phyloP scores from a whole-genome alignment of 1,284 basidiomycete species.

The Mycosarcoma maydis region DNA sequence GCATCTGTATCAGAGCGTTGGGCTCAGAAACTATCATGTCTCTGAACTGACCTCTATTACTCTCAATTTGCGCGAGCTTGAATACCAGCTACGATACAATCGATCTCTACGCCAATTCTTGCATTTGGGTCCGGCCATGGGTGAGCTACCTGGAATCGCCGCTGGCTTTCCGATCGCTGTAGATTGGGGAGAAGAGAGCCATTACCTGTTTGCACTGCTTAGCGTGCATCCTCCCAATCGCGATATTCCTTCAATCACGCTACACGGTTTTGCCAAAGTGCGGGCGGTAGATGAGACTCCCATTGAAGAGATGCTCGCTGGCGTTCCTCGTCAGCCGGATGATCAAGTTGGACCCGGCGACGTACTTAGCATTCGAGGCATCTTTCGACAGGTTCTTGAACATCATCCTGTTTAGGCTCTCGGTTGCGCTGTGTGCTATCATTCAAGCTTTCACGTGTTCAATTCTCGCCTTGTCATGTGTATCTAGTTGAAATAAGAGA shows the following conservation, averaged over 20 bases:
- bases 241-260: neutral
- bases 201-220: slow-evolving; percentile 1
- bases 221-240: neutral
- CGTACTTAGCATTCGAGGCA: neutral
- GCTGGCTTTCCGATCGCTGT: neutral
- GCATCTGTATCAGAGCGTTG: neutral
- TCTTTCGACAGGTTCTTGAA: neutral
- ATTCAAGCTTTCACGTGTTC: too few relatives aligned
- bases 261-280: slow-evolving; percentile 2
- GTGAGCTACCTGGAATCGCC: neutral
- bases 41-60: neutral
- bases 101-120: neutral
- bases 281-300: neutral
- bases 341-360: neutral
- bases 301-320: neutral
- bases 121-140: slow-evolving; percentile 3
- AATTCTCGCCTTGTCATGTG: too few relatives aligned
- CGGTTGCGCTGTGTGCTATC: too few relatives aligned
- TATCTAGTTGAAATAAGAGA: too few relatives aligned
- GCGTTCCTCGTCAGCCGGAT: neutral
- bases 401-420: neutral
- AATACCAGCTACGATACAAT: slow-evolving; percentile 5
- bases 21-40: neutral
- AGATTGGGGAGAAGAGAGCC: neutral
- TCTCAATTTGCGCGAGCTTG: neutral